phyloP scores from a whole-genome alignment of 1,284 basidiomycete species.

The Rhodotorula mucilaginosa region DNA sequence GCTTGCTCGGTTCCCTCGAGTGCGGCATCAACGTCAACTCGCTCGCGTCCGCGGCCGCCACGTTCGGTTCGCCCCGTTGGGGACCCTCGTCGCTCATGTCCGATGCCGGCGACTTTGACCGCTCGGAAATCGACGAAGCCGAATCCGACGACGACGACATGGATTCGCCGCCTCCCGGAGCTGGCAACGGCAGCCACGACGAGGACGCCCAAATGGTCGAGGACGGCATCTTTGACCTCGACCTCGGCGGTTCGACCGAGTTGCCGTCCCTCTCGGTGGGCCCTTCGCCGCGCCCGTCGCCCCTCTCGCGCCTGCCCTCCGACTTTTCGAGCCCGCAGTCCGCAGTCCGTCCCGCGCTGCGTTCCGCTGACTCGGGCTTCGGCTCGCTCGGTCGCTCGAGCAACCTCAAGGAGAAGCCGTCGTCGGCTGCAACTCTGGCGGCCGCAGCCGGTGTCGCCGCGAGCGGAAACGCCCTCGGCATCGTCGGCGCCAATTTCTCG shows the following conservation, averaged over 20 bases:
- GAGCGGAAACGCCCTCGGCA: background rate
- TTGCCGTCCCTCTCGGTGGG: conserved; percentile 4
- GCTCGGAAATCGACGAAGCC: conserved; percentile 26
- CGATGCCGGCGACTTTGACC: conserved; percentile 17
- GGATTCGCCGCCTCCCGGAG: conserved; percentile 2
- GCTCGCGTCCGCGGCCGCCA: conserved; percentile 10
- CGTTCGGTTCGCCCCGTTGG: conserved; percentile 31
- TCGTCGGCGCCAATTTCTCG: background rate
- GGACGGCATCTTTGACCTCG: conserved; percentile 39
- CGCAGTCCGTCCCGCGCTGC: conserved; percentile 6
- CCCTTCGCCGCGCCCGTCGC: conserved; percentile 2
- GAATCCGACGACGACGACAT: conserved; percentile 43
- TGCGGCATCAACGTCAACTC: conserved; percentile 48
- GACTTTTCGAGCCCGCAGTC: background rate
- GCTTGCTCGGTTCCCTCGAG: conserved; percentile 50
- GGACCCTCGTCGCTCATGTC: conserved; percentile 36
- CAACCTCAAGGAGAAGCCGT: background rate
- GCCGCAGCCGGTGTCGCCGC: background rate
- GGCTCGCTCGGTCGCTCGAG: conserved; percentile 13
- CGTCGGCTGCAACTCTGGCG: background rate
- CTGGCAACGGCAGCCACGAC: conserved; percentile 12
- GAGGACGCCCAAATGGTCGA: conserved; percentile 32
- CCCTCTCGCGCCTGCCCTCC: background rate
- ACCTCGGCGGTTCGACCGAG: conserved; percentile 29
- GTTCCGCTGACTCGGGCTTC: conserved; percentile 23